Evolutionary conservation across 805 yeast genomes (phyloP).

Genomic region (Saccharomyces jurei): DNA sequence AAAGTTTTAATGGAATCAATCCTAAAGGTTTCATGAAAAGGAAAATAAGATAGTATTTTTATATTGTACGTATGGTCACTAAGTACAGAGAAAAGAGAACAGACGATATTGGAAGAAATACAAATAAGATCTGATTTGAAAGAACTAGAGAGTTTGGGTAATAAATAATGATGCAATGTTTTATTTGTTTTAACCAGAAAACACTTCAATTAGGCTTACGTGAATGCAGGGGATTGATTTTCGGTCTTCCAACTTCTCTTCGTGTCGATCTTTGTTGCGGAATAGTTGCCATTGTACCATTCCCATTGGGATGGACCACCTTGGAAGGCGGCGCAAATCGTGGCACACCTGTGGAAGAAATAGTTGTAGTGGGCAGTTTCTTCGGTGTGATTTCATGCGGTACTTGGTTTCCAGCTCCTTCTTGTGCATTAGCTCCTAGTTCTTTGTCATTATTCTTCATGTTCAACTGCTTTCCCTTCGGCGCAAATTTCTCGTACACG

Average conservation of each 20-base stretch:
- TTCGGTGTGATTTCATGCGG: not conserved
- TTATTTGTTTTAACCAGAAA: not conserved
- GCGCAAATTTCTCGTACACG: constrained; percentile 25
- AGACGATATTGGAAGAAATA: not conserved
- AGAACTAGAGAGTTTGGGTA: not conserved
- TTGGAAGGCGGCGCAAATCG: constrained; percentile 23
- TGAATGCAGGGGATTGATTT: constrained; percentile 15
- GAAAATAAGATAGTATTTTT: not conserved
- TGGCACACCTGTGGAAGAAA: not conserved
- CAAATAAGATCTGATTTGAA: not conserved
- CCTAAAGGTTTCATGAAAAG: not conserved
- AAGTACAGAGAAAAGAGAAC: not conserved
- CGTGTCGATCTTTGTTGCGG: constrained; percentile 7
- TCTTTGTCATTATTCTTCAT: not conserved
- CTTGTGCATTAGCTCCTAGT: not conserved
- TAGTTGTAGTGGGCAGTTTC: not conserved
- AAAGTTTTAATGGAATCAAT: not conserved
- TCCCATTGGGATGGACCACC: constrained; percentile 22
- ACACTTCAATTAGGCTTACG: constrained; percentile 6
- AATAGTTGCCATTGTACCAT: constrained; percentile 1
- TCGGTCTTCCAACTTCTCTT: constrained; percentile 29
- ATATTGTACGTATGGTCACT: not conserved
- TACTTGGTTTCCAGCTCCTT: not conserved
- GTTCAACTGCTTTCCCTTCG: constrained; percentile 25
- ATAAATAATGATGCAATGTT: not conserved